phyloP scores from a whole-genome alignment of 164 flowering plant species.

The Santalum album region DNA sequence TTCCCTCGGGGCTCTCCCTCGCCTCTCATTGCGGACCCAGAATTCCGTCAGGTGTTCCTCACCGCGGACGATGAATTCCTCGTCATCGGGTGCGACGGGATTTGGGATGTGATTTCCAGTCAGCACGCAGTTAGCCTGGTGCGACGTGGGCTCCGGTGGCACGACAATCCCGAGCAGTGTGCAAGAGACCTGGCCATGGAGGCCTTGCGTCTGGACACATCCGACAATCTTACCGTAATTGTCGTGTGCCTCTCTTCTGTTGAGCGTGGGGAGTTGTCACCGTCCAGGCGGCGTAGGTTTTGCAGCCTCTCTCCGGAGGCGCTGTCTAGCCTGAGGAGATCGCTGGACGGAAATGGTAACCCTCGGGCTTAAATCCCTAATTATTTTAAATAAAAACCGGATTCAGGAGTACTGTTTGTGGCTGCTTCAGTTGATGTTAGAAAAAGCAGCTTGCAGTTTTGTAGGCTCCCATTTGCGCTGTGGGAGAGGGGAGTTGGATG shows the following conservation, averaged over 20 bases:
- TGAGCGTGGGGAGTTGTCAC: slow-evolving; percentile 21
- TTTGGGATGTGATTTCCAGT: slow-evolving; percentile 94
- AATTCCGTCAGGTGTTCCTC: slow-evolving; percentile 38
- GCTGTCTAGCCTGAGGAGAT: slow-evolving; percentile 44
- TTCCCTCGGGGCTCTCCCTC: slow-evolving; percentile 51
- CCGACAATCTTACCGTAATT: slow-evolving; percentile 75
- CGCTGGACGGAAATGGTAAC: slow-evolving; percentile 22
- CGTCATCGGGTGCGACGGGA: slow-evolving; percentile 85
- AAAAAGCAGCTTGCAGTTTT: slow-evolving; percentile 30
- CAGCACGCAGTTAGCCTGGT: slow-evolving; percentile 71
- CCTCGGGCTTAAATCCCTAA: background rate
- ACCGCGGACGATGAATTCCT: slow-evolving; percentile 86
- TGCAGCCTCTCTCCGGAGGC: slow-evolving; percentile 65
- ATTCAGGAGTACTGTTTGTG: slow-evolving; percentile 9
- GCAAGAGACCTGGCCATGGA: slow-evolving; percentile 70
- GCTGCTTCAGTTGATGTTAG: slow-evolving; percentile 20
- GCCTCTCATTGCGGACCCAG: slow-evolving; percentile 81
- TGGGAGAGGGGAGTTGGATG: slow-evolving; percentile 5
- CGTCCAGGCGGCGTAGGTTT: slow-evolving; percentile 28
- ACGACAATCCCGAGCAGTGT: slow-evolving; percentile 64
- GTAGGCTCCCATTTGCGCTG: slow-evolving; percentile 2
- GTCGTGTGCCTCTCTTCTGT: slow-evolving; percentile 55
- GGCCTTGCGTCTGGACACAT: slow-evolving; percentile 49
- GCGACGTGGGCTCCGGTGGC: slow-evolving; percentile 55
- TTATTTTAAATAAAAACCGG: background rate